Evolutionary conservation across 345 rosid species (phyloP), one percentile per base, ranked within the genome.

Genomic region (Pugionium cornutum): DNA sequence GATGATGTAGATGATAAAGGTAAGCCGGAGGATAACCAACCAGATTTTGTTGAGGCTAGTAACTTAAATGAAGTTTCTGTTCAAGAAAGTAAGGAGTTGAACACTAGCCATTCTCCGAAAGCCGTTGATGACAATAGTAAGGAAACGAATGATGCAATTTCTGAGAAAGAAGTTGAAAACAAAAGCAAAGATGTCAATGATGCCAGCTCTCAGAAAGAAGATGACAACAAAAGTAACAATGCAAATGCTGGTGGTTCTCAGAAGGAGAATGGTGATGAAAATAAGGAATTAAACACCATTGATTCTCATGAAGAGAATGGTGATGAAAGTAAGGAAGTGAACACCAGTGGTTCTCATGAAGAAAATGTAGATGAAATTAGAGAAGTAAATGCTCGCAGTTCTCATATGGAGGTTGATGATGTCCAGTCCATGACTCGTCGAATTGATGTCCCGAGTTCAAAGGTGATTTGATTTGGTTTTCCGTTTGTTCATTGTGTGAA

Each of bases 361-460:
- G 67, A 69, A 48, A 28, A 45, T 9, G 69, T 66, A 47, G 28
- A 42, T 1, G 76, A 53, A 26, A 41, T 36, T 53, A 62, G 37
- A 51, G 67, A 58, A 36, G 76, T 64, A 46, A 44, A 28, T 27
- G 27, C 45, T 7, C 68, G 47, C 45, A 79, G 47, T 26, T 79
- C 75, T 66, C 71, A 7, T 7, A 68, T 48, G 5, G 65, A 58
- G 43, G 58, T 60, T 32, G 61, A 63, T 55, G 58, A 58, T 42
- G 50, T 53, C 41, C 58, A 86, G 29, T 59, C 68, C 6, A 78
- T 67, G 9, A 72, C 81, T 48, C 85, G 84, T 7, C 83, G 62
- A 71, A 80, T 88, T 8, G 87, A 88, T 43, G 89, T 88, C 72
- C 94, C 98, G 11, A 91, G 85, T 53, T 82, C 89, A 47, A 91